These are phyloP conservation scores for Cladochytrium replicatum DNA, from an alignment of 192 early-diverging fungal genomes.

Conservation along the genomic window DNA sequence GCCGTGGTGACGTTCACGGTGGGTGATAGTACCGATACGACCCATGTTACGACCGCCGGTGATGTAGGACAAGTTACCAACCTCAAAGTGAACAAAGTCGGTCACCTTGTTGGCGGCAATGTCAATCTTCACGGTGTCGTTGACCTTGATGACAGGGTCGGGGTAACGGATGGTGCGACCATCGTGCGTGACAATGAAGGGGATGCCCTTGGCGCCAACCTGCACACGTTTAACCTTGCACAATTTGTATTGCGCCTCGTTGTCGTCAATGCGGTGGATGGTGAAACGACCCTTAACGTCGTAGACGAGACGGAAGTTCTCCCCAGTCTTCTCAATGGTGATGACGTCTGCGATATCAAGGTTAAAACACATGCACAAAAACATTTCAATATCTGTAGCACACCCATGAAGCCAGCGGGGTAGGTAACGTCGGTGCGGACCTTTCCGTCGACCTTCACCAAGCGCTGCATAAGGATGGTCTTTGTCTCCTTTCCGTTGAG, in stretches of 20 bases:
- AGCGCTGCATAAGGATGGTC: constrained; percentile 94
- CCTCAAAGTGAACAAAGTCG: constrained; percentile 95
- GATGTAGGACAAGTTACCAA: constrained; percentile 91
- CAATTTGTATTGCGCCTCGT: constrained; percentile 97
- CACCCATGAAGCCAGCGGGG: constrained; percentile 97
- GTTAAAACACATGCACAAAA: constrained; percentile 10
- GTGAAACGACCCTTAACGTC: constrained; percentile 99
- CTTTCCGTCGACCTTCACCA: constrained; percentile 99
- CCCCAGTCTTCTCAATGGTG: constrained; percentile 88
- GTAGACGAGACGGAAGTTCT: constrained; percentile 99
- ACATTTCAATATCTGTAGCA: constrained; percentile 2
- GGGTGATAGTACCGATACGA: constrained; percentile 90
- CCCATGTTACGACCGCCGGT: constrained; percentile 99
- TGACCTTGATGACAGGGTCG: constrained; percentile 97
- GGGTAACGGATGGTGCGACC: constrained; percentile 99
- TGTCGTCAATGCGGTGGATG: constrained; percentile 95
- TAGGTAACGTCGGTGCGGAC: constrained; percentile 92
- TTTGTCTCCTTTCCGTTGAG: constrained; percentile 94
- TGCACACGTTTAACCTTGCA: constrained; percentile 95
- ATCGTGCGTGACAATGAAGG: constrained; percentile 96
- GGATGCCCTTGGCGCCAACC: constrained; percentile 91
- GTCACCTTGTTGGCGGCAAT: constrained; percentile 85
- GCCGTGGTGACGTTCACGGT: constrained; percentile 94
- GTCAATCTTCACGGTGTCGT: constrained; percentile 98
- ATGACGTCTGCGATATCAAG: constrained; percentile 59